Evolutionary conservation across 2,329 filamentous ascomycete genomes (phyloP).

Genomic region (Botrytis galanthina): DNA sequence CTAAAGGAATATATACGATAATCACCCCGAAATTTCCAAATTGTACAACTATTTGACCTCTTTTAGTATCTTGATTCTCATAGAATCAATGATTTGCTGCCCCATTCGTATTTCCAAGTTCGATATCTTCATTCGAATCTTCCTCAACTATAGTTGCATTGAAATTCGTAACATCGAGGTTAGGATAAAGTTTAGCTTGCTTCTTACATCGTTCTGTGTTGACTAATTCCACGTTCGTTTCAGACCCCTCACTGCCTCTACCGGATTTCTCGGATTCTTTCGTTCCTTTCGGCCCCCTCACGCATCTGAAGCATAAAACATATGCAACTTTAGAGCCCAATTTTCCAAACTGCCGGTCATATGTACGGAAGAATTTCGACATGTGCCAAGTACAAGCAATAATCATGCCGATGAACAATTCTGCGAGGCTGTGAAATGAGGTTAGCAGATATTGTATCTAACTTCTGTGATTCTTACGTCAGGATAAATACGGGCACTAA

Average conservation of each 20-base stretch:
- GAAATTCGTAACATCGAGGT: background rate
- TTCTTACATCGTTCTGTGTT: background rate
- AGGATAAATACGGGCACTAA: background rate
- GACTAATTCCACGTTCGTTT: background rate
- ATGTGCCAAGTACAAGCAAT: constrained; percentile 2
- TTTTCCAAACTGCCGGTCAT: background rate
- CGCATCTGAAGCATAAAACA: background rate
- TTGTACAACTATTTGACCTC: background rate
- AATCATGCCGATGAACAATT: background rate
- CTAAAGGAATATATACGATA: background rate
- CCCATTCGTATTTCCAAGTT: background rate
- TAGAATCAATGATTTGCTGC: background rate
- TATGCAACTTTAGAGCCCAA: background rate
- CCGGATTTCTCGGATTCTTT: background rate
- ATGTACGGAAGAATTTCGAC: background rate
- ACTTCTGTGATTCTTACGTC: background rate
- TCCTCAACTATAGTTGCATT: background rate
- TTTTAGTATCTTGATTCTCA: background rate
- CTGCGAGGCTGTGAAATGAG: background rate
- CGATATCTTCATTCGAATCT: background rate
- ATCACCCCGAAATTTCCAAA: background rate
- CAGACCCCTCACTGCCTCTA: background rate
- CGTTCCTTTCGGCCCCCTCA: background rate
- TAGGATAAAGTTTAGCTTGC: background rate
- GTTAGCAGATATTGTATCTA: background rate